Percentiles rank a stretch among this genome's conserved stretches.
These are phyloP conservation scores for Calendula officinalis DNA, from an alignment of 129 eudicot species.

Conservation along the genomic window DNA sequence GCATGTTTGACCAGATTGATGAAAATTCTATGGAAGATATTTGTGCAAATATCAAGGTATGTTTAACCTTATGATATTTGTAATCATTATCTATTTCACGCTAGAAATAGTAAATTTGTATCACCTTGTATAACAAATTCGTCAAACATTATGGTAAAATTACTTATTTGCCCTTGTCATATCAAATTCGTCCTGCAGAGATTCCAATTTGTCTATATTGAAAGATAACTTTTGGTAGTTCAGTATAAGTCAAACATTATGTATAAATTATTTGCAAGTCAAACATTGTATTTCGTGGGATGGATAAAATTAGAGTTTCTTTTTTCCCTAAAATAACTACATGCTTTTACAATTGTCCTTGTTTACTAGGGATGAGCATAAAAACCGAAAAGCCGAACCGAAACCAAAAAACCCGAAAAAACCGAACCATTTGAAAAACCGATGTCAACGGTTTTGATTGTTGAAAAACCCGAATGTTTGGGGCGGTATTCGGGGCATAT, in stretches of 20 bases:
- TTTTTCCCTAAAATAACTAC: too few species aligned
- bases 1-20: slow-evolving; percentile 45
- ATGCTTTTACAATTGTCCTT: too few species aligned
- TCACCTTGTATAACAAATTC: slow-evolving; percentile 9
- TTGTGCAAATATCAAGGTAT: slow-evolving; percentile 74
- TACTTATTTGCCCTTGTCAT: slow-evolving; percentile 1
- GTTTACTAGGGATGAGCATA: too few species aligned
- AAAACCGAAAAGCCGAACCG: too few species aligned
- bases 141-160: slow-evolving; percentile 16
- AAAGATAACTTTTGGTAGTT: slow-evolving; percentile 1
- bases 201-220: neutral
- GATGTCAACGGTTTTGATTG: too few species aligned
- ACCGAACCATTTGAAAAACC: too few species aligned
- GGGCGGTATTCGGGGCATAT: too few species aligned
- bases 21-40: slow-evolving; percentile 76
- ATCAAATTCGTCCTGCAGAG: slow-evolving; percentile 7
- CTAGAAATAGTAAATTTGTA: slow-evolving; percentile 3
- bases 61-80: slow-evolving; percentile 18
- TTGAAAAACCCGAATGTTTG: too few species aligned
- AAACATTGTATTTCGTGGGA: too few species aligned
- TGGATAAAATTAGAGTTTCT: too few species aligned
- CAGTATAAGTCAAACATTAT: neutral
- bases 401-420: too few species aligned
- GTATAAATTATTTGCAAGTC: too few species aligned
- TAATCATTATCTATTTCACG: neutral